Evolutionary conservation across 2,329 filamentous ascomycete genomes (phyloP).

Genomic region (Fusarium sp.): DNA sequence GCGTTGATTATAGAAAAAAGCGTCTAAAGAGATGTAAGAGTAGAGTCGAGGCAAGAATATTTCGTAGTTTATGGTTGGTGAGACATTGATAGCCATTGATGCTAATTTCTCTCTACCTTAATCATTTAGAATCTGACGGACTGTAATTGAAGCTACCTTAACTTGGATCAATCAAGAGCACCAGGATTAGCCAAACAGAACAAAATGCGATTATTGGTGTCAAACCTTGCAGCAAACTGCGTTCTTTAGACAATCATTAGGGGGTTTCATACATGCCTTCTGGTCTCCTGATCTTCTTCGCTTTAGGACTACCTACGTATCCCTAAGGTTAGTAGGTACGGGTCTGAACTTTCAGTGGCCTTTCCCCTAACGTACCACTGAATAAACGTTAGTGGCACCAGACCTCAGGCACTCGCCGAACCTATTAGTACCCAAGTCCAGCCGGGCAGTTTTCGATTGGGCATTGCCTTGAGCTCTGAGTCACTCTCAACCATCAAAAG

Average conservation of each 20-base stretch:
- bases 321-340: no score
- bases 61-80: neutral
- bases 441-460: constrained; percentile 12
- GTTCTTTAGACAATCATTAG: neutral
- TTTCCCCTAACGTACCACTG: constrained; percentile 13
- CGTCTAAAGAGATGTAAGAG: constrained; percentile 16
- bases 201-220: neutral
- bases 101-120: neutral
- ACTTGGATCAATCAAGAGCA: neutral
- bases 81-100: neutral
- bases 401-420: constrained; percentile 5
- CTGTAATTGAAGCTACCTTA: neutral
- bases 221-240: neutral
- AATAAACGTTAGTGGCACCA: constrained; percentile 21
- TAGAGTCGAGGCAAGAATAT: constrained; percentile 15
- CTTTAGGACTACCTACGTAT: neutral
- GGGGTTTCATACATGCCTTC: neutral
- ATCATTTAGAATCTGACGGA: neutral
- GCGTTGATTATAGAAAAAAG: constrained; percentile 25
- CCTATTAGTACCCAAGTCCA: constrained; percentile 2
- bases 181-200: neutral
- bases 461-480: constrained; percentile 30
- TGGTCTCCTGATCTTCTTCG: neutral
- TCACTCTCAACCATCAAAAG: constrained; percentile 35
- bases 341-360: neutral